Conservation (phyloP, 345 rosid genomes). For the Euphorbia tirucalli region DNA sequence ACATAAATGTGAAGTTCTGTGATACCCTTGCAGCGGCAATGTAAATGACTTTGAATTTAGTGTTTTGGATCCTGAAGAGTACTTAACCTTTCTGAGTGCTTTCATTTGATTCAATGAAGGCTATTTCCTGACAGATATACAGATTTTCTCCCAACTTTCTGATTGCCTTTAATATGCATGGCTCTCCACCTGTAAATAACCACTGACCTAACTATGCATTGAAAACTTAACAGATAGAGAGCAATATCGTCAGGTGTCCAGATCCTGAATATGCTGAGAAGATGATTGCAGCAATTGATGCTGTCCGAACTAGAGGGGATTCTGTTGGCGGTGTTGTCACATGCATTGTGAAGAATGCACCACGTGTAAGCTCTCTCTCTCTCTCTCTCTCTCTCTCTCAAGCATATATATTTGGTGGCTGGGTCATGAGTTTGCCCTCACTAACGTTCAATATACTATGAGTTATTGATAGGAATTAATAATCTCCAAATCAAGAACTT, state of each 20-base stretch:
- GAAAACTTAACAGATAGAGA: slow-evolving; percentile 64
- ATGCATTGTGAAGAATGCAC: slow-evolving; percentile 85
- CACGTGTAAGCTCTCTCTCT: slow-evolving; percentile 53
- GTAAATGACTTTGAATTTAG: no score
- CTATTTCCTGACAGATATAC: not conserved
- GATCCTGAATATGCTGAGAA: slow-evolving; percentile 93
- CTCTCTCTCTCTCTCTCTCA: not conserved
- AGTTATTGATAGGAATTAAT: no score
- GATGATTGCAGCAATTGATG: slow-evolving; percentile 93
- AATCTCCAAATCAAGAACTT: no score
- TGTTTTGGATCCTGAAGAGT: not conserved
- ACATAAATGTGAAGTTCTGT: no score
- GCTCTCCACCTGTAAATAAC: not conserved
- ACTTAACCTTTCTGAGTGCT: not conserved
- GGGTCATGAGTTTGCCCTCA: not conserved
- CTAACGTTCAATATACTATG: not conserved
- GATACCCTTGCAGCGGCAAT: no score
- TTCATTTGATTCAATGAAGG: not conserved
- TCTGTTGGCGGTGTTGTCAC: slow-evolving; percentile 96
- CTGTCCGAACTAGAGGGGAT: slow-evolving; percentile 78
- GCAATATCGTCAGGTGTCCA: slow-evolving; percentile 94
- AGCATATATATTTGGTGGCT: not conserved
- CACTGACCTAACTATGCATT: slow-evolving; percentile 10
- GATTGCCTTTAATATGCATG: not conserved
- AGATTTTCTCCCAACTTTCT: not conserved